Percentiles rank a stretch among this genome's conserved stretches.
Evolutionary conservation across 169 alveolate species (phyloP).

Genomic region (Babesia divergens): DNA sequence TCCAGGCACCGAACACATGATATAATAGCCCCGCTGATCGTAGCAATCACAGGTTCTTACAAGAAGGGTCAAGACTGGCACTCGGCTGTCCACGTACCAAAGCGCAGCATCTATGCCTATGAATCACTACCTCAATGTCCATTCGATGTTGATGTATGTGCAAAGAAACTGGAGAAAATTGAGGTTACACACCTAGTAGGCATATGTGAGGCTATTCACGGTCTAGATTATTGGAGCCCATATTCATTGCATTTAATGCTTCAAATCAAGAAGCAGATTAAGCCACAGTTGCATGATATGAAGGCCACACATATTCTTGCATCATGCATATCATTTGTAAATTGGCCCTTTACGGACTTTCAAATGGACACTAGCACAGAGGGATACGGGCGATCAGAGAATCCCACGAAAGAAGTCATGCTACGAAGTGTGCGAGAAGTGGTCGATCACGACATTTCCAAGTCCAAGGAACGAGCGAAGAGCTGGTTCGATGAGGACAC

Average conservation of each 20-base stretch:
- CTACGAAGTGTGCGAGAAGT: neutral
- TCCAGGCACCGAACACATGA: constrained; percentile 20
- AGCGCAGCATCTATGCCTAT: constrained; percentile 21
- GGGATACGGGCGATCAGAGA: neutral
- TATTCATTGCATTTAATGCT: constrained; percentile 46
- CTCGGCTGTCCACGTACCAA: constrained; percentile 4
- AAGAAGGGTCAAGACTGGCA: constrained; percentile 11
- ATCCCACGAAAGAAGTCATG: neutral
- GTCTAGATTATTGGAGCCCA: constrained; percentile 58
- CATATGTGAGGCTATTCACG: constrained; percentile 52
- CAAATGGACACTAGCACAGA: constrained; percentile 4
- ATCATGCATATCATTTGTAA: constrained; percentile 23
- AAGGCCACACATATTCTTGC: constrained; percentile 51
- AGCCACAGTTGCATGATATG: constrained; percentile 60
- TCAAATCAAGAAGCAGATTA: constrained; percentile 35
- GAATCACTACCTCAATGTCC: constrained; percentile 40
- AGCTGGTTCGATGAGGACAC: constrained; percentile 15
- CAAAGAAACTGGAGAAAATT: constrained; percentile 35
- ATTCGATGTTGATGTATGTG: constrained; percentile 26
- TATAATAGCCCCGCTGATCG: constrained; percentile 38
- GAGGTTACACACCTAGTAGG: constrained; percentile 53
- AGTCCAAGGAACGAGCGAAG: neutral
- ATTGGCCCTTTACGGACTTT: constrained; percentile 43
- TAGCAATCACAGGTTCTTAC: constrained; percentile 25
- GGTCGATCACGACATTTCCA: neutral